phyloP scores from a whole-genome alignment of 306 rosid species.

The Vigna mungo region DNA sequence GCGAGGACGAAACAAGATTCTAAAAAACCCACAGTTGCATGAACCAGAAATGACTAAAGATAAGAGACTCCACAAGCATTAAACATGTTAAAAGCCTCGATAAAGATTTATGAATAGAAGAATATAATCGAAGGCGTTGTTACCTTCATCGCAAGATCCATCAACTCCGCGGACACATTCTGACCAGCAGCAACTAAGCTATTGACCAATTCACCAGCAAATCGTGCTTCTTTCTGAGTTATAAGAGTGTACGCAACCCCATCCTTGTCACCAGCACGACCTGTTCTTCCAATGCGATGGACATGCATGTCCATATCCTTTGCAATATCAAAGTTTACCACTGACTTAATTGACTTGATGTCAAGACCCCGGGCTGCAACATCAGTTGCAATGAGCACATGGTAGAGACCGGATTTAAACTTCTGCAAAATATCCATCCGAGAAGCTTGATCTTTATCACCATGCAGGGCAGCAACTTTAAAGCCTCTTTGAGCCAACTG shows the following conservation, averaged over 20 bases:
- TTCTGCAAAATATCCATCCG: conserved; percentile 92
- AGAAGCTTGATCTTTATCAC: conserved; percentile 98
- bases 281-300: conserved; percentile 99
- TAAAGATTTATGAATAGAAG: conserved; percentile 5
- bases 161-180: conserved; percentile 82
- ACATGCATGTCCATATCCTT: conserved; percentile 99
- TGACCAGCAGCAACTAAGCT: conserved; percentile 97
- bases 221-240: conserved; percentile 91
- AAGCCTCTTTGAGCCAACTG: conserved; percentile 72
- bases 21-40: neutral
- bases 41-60: neutral
- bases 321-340: conserved; percentile 95
- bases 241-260: conserved; percentile 94
- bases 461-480: conserved; percentile 94
- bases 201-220: conserved; percentile 96
- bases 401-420: conserved; percentile 88
- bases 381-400: conserved; percentile 96
- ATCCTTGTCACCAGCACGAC: conserved; percentile 99
- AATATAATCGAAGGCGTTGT: conserved; percentile 28
- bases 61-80: neutral
- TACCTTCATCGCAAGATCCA: conserved; percentile 99
- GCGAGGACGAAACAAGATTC: neutral
- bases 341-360: conserved; percentile 95
- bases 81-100: conserved; percentile 1
- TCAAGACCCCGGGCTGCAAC: conserved; percentile 99